phyloP scores from a whole-genome alignment of 2,329 filamentous ascomycete species.

The Talaromyces verruculosus region DNA sequence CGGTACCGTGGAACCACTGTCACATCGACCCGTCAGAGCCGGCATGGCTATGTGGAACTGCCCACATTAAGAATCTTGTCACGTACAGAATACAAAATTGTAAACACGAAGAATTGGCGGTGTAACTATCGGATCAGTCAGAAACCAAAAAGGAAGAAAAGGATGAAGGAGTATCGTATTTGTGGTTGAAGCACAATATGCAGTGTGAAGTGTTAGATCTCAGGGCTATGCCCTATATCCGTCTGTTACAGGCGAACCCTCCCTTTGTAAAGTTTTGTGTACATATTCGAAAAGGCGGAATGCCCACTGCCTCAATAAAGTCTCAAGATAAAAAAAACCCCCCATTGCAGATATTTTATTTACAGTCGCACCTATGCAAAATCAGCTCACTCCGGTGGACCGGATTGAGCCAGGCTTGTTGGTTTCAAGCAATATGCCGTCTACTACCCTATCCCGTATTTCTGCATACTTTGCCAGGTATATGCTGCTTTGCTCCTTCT shows the following conservation, averaged over 20 bases:
- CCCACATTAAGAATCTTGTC: not conserved
- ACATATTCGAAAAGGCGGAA: not conserved
- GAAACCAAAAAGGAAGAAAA: not conserved
- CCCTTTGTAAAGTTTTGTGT: not conserved
- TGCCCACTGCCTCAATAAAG: too few species aligned
- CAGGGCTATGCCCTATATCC: slow-evolving; percentile 9
- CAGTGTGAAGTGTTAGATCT: not conserved
- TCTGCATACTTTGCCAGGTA: too few species aligned
- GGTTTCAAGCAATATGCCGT: too few species aligned
- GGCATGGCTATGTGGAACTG: not conserved
- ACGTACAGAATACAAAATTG: not conserved
- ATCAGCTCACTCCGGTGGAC: too few species aligned
- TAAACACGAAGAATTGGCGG: slow-evolving; percentile 2
- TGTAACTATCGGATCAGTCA: not conserved
- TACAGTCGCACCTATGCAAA: too few species aligned
- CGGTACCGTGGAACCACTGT: not conserved
- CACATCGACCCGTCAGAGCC: not conserved
- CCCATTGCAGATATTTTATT: too few species aligned
- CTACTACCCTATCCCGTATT: too few species aligned
- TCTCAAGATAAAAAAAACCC: too few species aligned
- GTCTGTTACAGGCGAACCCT: not conserved
- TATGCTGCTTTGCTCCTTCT: too few species aligned
- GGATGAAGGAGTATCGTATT: too few species aligned
- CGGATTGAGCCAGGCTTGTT: too few species aligned
- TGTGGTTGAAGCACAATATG: not conserved